These are phyloP conservation scores for Phaeosphaeria sp. DNA, from an alignment of 2,329 filamentous ascomycete species.

Conservation along the genomic window DNA sequence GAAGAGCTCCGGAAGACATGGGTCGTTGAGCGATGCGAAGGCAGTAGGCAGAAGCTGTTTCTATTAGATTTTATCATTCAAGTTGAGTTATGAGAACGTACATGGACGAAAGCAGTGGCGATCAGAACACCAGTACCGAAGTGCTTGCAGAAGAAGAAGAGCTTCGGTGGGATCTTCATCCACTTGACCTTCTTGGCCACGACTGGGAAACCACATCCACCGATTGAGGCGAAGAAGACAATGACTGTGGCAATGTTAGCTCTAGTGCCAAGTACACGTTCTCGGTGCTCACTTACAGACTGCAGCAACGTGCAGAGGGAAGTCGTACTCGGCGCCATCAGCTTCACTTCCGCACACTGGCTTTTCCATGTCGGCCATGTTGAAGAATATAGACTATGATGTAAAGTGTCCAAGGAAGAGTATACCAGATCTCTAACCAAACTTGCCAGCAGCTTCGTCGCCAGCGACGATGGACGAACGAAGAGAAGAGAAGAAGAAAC, in stretches of 20 bases:
- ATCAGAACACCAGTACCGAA: constrained; percentile 80
- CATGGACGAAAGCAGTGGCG: constrained; percentile 83
- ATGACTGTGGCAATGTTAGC: constrained; percentile 40
- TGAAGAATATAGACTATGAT: constrained; percentile 20
- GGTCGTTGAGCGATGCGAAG: constrained; percentile 57
- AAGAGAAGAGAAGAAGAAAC: constrained; percentile 25
- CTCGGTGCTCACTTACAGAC: constrained; percentile 40
- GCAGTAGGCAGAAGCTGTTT: constrained; percentile 64
- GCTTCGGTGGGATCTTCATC: constrained; percentile 63
- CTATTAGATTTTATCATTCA: constrained; percentile 9
- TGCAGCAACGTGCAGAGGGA: constrained; percentile 48
- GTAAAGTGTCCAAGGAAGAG: constrained; percentile 18
- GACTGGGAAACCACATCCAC: constrained; percentile 48
- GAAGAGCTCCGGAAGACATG: constrained; percentile 66
- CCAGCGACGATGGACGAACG: constrained; percentile 40
- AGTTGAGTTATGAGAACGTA: constrained; percentile 19
- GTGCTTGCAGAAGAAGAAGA: constrained; percentile 70
- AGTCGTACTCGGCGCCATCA: constrained; percentile 40
- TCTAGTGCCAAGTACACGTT: background rate
- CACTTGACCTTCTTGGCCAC: constrained; percentile 60
- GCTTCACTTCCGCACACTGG: constrained; percentile 42
- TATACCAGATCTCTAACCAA: constrained; percentile 17
- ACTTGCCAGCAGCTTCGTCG: constrained; percentile 43
- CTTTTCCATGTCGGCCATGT: constrained; percentile 40
- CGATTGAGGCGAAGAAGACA: constrained; percentile 46